Base-by-base conservation (phyloP, 2,329 filamentous ascomycete species). In the Aspergillus sojae region DNA sequence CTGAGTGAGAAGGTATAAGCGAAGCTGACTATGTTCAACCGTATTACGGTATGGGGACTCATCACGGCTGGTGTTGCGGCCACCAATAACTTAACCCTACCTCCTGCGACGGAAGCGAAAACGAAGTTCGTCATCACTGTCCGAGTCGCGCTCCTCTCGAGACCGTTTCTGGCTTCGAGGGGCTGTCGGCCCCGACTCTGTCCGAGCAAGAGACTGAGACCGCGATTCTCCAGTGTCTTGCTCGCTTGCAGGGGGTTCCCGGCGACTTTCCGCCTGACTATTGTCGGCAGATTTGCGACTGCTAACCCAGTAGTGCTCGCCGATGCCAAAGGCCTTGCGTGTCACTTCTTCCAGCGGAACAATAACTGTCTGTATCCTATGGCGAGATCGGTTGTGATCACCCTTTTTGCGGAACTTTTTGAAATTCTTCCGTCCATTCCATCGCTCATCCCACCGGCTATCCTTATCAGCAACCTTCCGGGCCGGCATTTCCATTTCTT, bases 341-440 rank as follows among this genome's bases (percentile, higher is more conserved):
- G 87, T 88, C 26, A 89, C 90, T 75, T 92, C 89, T 67, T 91
- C 88, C 4, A 96, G 79, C 0, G 84, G 80, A 4, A 97, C 87
- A 45, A 96, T 91, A 39, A 91, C 84, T 19, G 81, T 82, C 63
- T 84, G 82, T 4, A 80, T 69, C 39, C 80, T 78, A 39, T 79
- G 77, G n/a, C 80, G 78, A 55, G 72, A 69, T 56, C 68, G 70
- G 9, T 73, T 69, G 0, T 77, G 58, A 65, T 75, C 72, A 68
- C 77, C 70, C 61, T 75, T 74, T 54, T 75, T 70, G 43, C 78
- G 65, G 73, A 99, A 99, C 70, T 88, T 91, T 77, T 99, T 99
- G 81, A 97, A 99, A 74, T 99, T 98, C 78, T 93, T 94, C 50
- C 94, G 86, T 0, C 94, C 95, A 74, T 97, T 96, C 95, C 95